Conservation (phyloP, 2,329 filamentous ascomycete species). For the Didymella keratinophila region DNA sequence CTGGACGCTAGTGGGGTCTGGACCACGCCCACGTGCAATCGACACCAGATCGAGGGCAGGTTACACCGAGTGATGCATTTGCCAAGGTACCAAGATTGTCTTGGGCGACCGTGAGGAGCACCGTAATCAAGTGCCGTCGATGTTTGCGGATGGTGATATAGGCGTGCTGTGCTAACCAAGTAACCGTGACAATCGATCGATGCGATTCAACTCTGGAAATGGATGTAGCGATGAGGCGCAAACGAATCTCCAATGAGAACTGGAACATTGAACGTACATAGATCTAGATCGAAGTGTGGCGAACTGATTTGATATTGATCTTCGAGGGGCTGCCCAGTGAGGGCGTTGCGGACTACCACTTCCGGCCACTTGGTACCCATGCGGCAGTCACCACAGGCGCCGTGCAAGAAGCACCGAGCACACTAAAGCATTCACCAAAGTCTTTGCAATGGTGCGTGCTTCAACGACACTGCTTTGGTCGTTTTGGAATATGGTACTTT, state of each 20-base stretch:
- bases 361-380: neutral
- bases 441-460: neutral
- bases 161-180: neutral
- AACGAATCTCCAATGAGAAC: neutral
- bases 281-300: neutral
- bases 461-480: neutral
- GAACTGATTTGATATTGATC: neutral
- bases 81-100: conserved; percentile 11
- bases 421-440: neutral
- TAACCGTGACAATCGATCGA: conserved; percentile 10
- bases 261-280: neutral
- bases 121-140: conserved; percentile 14
- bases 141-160: conserved; percentile 13
- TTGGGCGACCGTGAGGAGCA: conserved; percentile 4
- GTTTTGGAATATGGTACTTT: too few relatives aligned
- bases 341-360: neutral
- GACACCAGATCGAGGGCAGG: conserved; percentile 7
- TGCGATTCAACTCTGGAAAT: neutral
- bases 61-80: conserved; percentile 1
- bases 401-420: neutral
- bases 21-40: conserved; percentile 8
- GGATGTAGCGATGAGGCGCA: neutral
- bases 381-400: neutral
- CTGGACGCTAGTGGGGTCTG: conserved; percentile 15
- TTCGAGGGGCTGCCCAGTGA: neutral